Conservation (phyloP, 139 green algal species). For the Chlorella sp. region DNA sequence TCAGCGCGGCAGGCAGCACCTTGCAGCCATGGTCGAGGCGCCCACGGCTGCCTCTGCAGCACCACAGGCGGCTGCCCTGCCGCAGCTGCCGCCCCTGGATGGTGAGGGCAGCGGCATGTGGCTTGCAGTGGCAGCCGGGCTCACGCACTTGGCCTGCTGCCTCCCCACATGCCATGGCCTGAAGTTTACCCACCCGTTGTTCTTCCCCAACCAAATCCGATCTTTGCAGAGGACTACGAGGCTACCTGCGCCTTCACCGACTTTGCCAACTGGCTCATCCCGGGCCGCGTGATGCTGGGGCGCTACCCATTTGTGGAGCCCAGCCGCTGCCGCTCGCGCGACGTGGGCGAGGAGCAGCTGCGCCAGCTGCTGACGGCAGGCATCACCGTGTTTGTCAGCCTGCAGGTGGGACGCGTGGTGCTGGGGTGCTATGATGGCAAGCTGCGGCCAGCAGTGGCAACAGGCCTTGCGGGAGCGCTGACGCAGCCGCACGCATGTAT, state of each 20-base stretch:
- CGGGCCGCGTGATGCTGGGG: conserved; percentile 77
- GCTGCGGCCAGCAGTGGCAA: not conserved
- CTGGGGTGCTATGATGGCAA: not conserved
- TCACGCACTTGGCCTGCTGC: not conserved
- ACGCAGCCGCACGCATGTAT: not conserved
- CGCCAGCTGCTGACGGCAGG: conserved; percentile 66
- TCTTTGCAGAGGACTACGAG: conserved; percentile 61
- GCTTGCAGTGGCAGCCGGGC: no score
- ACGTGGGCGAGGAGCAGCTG: conserved; percentile 75
- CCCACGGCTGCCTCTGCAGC: not conserved
- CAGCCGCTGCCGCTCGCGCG: conserved; percentile 56
- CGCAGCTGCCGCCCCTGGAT: conserved; percentile 5
- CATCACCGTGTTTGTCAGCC: conserved; percentile 78
- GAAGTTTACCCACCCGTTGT: not conserved
- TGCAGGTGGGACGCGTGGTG: conserved; percentile 63
- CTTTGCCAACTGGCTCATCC: conserved; percentile 90
- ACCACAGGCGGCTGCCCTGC: not conserved
- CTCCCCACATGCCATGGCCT: no score
- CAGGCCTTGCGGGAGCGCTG: not conserved
- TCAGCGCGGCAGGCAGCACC: not conserved
- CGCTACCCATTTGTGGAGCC: conserved; percentile 88
- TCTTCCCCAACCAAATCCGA: not conserved
- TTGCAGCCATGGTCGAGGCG: not conserved
- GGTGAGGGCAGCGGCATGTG: not conserved
- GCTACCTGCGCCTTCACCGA: conserved; percentile 57